phyloP scores from a whole-genome alignment of 78 protist genomes.

The Cavenderia fasciculata region DNA sequence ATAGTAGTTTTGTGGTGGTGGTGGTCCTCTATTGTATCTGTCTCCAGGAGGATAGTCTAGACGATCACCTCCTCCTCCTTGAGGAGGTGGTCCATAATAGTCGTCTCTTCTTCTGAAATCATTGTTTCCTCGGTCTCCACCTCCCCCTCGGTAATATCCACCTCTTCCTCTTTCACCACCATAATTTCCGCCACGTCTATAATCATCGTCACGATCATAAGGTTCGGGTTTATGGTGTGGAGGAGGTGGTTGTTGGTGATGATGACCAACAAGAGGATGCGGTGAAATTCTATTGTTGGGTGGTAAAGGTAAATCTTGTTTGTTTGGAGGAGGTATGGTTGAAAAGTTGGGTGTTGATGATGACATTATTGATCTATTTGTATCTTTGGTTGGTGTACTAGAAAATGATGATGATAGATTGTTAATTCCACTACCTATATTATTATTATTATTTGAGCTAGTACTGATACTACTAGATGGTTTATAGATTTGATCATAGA shows the following conservation, averaged over 20 bases:
- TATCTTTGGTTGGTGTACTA: background rate
- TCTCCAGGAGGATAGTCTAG: background rate
- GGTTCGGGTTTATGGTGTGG: conserved; percentile 3
- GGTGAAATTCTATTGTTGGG: background rate
- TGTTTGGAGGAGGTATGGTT: background rate
- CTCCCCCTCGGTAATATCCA: too few species aligned
- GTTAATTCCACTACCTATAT: too few species aligned
- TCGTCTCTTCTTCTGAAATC: background rate
- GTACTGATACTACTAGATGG: background rate
- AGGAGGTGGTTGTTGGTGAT: too few species aligned
- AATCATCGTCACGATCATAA: conserved; percentile 3
- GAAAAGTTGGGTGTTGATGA: background rate
- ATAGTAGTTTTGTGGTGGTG: background rate
- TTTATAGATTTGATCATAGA: too few species aligned
- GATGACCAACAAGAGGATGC: too few species aligned
- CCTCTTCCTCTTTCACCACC: too few species aligned
- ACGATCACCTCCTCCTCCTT: background rate
- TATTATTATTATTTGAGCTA: background rate
- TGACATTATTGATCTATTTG: background rate
- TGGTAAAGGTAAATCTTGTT: background rate
- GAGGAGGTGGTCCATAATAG: conserved; percentile 17
- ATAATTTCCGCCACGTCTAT: too few species aligned
- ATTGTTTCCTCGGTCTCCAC: background rate
- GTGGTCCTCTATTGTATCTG: background rate
- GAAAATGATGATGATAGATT: background rate